A percentile compares a stretch with the other conserved stretches of the same genome.
These are phyloP conservation scores for Cladophialophora immunda DNA, from an alignment of 2,329 filamentous ascomycete species.

Conservation along the genomic window DNA sequence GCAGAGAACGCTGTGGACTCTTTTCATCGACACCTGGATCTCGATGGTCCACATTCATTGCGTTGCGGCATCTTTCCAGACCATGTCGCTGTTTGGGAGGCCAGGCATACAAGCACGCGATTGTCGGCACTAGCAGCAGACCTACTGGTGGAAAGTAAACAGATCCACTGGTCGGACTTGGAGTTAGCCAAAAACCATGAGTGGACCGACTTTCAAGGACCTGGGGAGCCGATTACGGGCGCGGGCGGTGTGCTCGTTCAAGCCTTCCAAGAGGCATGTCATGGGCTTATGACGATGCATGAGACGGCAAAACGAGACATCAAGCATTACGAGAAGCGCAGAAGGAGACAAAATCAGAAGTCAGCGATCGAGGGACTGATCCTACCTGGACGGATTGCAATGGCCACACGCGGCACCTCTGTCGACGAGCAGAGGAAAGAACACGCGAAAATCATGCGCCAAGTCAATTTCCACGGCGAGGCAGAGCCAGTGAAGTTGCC, in stretches of 20 bases:
- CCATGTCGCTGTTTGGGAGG: constrained; percentile 61
- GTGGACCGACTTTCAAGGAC: constrained; percentile 64
- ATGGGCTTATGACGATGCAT: constrained; percentile 59
- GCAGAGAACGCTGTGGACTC: constrained; percentile 51
- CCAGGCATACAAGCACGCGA: constrained; percentile 57
- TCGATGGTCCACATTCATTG: constrained; percentile 45
- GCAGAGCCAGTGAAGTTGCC: constrained; percentile 34
- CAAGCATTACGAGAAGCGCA: constrained; percentile 56
- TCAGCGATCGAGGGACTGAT: constrained; percentile 31
- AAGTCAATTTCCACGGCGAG: constrained; percentile 37
- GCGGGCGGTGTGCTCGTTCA: constrained; percentile 56
- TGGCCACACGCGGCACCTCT: constrained; percentile 32
- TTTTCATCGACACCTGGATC: constrained; percentile 51
- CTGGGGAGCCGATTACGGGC: constrained; percentile 62
- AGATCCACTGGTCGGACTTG: constrained; percentile 60
- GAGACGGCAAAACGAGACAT: constrained; percentile 58
- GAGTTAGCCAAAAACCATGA: constrained; percentile 57
- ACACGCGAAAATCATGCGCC: constrained; percentile 18
- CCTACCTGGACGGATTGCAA: constrained; percentile 37
- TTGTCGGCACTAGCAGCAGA: constrained; percentile 64
- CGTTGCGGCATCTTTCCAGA: constrained; percentile 53
- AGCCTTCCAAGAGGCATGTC: constrained; percentile 57
- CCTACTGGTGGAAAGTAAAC: constrained; percentile 61
- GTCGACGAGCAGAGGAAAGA: constrained; percentile 30
- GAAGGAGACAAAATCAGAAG: constrained; percentile 45